Evolutionary conservation across 306 rosid genomes (phyloP), one percentile per base, ranked within the genome.

Genomic region (Prunus mira): DNA sequence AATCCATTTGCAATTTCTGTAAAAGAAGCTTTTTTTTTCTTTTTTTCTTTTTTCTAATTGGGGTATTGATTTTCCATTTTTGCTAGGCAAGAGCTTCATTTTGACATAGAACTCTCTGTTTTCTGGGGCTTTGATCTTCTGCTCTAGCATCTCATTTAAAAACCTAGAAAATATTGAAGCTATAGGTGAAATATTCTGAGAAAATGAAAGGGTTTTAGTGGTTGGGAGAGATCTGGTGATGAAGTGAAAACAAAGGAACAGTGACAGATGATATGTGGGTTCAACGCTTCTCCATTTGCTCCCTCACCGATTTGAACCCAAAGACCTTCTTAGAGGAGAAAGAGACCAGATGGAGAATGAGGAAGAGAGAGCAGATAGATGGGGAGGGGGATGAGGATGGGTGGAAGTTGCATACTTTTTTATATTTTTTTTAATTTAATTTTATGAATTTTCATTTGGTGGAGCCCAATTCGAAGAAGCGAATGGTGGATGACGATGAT

Each of bases 251-350:
- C 19, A 13, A 65, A 9, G 17, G n/a, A 62, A 12, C 32, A 30
- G 13, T 7, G 43, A 78, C 12, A 68, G 77, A 1, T 12, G 34
- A 30, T 47, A 3, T 65, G 72, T 15, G 6, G 78, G 34, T 86
- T 84, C 83, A 74, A 65, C 91, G 0, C 78, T 92, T 0, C 82
- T 87, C 0, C 32, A 10, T 2, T 88, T 95, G 22, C 91, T 95
- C 38, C 91, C 97, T 0, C 86, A 83, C 60, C 80, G 78, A 15
- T 95, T 95, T 65, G 96, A 96, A 2, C 98, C 98, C n/a, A 67
- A 80, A 17, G 84, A 92, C 46, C 96, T 95, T 24, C 89, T 90
- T 38, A 69, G 70, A 15, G 6, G 34, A 30, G 6, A 4, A 4
- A 30, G 34, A 30, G 6, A 30, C 5, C 5, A 30, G 34, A 30